Percentiles rank a stretch among this genome's conserved stretches.
These are phyloP conservation scores for Wickerhamiella parazyma DNA, from an alignment of 805 yeast genomes.

Conservation along the genomic window DNA sequence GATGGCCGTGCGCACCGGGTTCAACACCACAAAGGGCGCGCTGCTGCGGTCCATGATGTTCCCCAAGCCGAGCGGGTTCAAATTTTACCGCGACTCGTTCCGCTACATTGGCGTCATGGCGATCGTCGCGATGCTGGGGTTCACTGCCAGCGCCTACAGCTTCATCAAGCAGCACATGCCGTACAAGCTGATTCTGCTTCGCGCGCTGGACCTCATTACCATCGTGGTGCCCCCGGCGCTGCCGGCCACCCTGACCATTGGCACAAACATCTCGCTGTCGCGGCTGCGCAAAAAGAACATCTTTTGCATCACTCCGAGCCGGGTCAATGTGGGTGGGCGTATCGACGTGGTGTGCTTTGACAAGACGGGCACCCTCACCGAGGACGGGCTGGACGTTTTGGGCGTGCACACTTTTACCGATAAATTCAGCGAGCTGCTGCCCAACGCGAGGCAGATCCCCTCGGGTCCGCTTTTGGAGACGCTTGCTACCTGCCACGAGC, in stretches of 20 bases:
- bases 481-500: slow-evolving; percentile 74
- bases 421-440: slow-evolving; percentile 17
- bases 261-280: slow-evolving; percentile 80
- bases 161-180: slow-evolving; percentile 67
- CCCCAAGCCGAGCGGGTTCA: slow-evolving; percentile 88
- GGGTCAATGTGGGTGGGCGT: slow-evolving; percentile 94
- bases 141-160: slow-evolving; percentile 66
- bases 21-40: slow-evolving; percentile 91
- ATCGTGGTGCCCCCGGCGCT: slow-evolving; percentile 98
- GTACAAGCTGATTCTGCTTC: slow-evolving; percentile 52
- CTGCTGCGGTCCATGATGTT: slow-evolving; percentile 89
- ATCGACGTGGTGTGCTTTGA: slow-evolving; percentile 84
- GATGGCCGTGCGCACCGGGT: slow-evolving; percentile 78
- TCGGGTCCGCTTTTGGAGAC: slow-evolving; percentile 16
- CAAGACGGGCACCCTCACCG: slow-evolving; percentile 94
- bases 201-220: slow-evolving; percentile 89
- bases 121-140: slow-evolving; percentile 69
- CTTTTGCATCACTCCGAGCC: slow-evolving; percentile 85
- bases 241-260: slow-evolving; percentile 94
- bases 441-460: slow-evolving; percentile 12
- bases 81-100: slow-evolving; percentile 88
- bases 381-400: slow-evolving; percentile 85
- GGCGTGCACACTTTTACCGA: slow-evolving; percentile 35
- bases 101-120: slow-evolving; percentile 94
- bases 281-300: slow-evolving; percentile 56